Evolutionary conservation across 495 filamentous ascomycete genomes (phyloP), one percentile per base, ranked within the genome.

Genomic region (Aspergillus hancockii): DNA sequence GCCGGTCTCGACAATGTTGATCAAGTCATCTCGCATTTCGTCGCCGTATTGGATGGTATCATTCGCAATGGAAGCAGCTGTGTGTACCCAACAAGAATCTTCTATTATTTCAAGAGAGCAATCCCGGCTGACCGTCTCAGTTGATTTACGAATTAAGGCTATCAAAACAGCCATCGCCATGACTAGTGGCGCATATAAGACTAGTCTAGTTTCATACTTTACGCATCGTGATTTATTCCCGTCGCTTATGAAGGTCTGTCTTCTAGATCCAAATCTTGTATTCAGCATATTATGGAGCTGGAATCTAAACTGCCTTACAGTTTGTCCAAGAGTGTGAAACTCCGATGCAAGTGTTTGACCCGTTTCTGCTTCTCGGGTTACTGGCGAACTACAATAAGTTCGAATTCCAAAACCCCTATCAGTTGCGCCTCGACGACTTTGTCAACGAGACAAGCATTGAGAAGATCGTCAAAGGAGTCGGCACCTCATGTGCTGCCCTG

Each of bases 351-450:
- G 83, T 82, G 49, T 79, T 90, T 25, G 84, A 90, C 55, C 89
- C 93, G 1, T 93, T 97, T 58, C 83, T 88, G 30, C 81, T 97
- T 40, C 76, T 97, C 6, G 95, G 93, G 8, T 76, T 97, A n/a
- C 76, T 98, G 55, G 91, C 90, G 63, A 98, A 98, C 74, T 98
- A 97, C 82, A 97, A 97, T 82, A 98, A 97, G 73, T 98, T 98
- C 65, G 94, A 98, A 75, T 91, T 95, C 57, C 94, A 96, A 73
- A 98, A 98, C 63, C 94, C 94, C 8, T 98, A 98, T 67, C 89
- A 93, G 66, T 76, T 95, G 59, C 89, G 93, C 45, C 83, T 98
- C n/a, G 92, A 95, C 68, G 94, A 98, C 70, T 98, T 98, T 75
- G 93, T 97, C 61, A 97, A 98, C 63, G 93, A 98, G 67, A 76